Evolutionary conservation across 1,139 yeast species (phyloP).

Genomic region (Blastobotrys illinoisensis): DNA sequence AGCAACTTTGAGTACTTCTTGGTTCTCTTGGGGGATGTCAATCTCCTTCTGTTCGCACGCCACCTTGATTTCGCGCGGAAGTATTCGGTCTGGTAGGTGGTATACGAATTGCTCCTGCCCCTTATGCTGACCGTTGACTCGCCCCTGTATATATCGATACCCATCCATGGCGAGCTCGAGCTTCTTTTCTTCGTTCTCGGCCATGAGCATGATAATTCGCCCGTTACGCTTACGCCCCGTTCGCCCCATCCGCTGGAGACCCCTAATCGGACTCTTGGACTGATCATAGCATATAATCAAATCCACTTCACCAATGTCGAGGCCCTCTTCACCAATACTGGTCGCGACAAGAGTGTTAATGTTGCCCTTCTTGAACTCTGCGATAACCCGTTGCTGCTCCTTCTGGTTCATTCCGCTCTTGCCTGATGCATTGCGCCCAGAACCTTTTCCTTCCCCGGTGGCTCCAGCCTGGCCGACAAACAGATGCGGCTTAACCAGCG

Average conservation of each 20-base stretch:
- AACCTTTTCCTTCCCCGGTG: conserved; percentile 14
- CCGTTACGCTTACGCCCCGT: conserved; percentile 96
- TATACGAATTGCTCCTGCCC: conserved; percentile 30
- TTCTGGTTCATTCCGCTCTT: conserved; percentile 38
- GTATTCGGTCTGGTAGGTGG: conserved; percentile 49
- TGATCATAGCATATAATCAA: conserved; percentile 88
- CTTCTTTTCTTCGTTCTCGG: conserved; percentile 72
- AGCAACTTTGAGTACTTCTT: conserved; percentile 46
- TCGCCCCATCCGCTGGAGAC: conserved; percentile 94
- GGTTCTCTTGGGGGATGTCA: conserved; percentile 65
- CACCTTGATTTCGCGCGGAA: conserved; percentile 57
- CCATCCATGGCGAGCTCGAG: conserved; percentile 83
- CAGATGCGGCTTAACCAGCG: conserved; percentile 62
- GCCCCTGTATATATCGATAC: conserved; percentile 70
- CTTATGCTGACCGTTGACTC: conserved; percentile 36
- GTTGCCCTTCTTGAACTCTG: conserved; percentile 62
- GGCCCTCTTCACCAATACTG: conserved; percentile 96
- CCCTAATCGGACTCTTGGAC: conserved; percentile 88
- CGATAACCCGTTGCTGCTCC: conserved; percentile 52
- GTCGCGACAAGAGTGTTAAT: conserved; percentile 88
- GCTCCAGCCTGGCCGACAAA: conserved; percentile 72
- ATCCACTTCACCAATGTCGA: conserved; percentile 97
- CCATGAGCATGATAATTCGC: conserved; percentile 65
- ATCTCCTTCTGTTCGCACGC: conserved; percentile 50
- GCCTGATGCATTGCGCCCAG: conserved; percentile 10